phyloP scores from a whole-genome alignment of 208 protist genomes.

The Herpetomonas tarakana region DNA sequence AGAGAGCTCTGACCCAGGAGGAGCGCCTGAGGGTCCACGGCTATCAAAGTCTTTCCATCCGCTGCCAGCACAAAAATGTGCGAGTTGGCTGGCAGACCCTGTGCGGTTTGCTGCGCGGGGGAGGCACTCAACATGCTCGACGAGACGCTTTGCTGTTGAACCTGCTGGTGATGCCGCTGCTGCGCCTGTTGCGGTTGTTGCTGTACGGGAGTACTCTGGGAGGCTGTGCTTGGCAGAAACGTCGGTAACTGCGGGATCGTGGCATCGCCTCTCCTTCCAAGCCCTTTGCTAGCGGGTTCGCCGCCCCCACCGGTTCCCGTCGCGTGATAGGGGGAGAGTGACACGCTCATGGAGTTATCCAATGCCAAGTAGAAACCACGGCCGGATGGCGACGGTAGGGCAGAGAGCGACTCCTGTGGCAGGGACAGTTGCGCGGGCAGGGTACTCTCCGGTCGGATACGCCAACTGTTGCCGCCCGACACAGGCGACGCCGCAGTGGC shows the following conservation, averaged over 20 bases:
- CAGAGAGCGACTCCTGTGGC: background rate
- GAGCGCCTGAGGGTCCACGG: background rate
- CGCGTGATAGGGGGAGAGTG: background rate
- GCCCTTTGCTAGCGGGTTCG: background rate
- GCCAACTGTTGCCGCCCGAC: background rate
- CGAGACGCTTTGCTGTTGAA: background rate
- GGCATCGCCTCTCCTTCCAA: background rate
- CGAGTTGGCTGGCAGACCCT: background rate
- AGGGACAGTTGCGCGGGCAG: background rate
- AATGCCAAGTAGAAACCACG: background rate
- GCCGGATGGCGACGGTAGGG: background rate
- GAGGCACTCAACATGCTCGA: background rate
- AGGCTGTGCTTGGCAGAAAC: background rate
- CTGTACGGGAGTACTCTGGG: no score
- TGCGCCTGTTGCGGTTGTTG: no score
- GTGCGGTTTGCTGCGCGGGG: background rate
- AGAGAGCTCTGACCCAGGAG: background rate
- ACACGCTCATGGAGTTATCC: background rate
- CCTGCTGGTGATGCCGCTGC: background rate
- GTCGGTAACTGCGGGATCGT: background rate
- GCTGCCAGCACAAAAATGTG: background rate
- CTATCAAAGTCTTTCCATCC: background rate
- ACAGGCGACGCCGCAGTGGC: no score
- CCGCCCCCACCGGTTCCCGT: background rate
- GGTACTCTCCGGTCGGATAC: background rate